These are phyloP conservation scores for Straminergon stramineum DNA, from an alignment of 225 moss, liverwort and hornwort species.

Conservation along the genomic window DNA sequence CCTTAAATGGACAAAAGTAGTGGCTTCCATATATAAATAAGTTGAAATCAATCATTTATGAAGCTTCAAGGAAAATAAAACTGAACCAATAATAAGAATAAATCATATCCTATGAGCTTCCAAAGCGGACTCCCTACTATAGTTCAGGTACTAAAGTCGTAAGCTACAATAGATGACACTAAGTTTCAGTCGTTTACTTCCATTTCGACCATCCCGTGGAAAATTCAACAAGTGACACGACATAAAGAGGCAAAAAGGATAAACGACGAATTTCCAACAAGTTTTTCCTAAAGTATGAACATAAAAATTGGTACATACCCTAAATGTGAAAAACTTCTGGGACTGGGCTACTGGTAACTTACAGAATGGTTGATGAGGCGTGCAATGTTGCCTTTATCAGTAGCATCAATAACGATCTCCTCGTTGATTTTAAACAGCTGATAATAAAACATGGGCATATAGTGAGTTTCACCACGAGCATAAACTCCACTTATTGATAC, in stretches of 20 bases:
- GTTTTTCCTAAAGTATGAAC: not conserved
- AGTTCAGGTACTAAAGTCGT: not conserved
- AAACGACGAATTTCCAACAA: not conserved
- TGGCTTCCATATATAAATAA: not conserved
- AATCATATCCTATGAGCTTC: not conserved
- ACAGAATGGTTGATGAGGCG: slow-evolving; percentile 99
- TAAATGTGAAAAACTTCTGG: not conserved
- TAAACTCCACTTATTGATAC: not conserved
- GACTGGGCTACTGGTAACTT: slow-evolving; percentile 13
- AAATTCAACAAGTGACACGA: not conserved
- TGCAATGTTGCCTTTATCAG: slow-evolving; percentile 95
- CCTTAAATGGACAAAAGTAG: not conserved
- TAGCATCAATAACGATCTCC: slow-evolving; percentile 96
- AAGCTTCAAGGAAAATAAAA: not conserved
- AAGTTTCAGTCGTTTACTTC: not conserved
- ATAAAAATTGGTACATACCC: not conserved
- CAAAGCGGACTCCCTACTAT: not conserved
- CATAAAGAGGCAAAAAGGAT: not conserved
- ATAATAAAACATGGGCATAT: not conserved
- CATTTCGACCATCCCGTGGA: not conserved
- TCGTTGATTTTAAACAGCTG: slow-evolving; percentile 99
- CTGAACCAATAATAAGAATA: not conserved
- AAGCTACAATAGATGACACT: not conserved
- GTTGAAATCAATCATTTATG: not conserved
- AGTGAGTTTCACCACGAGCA: not conserved